phyloP scores from a whole-genome alignment of 2,329 filamentous ascomycete genomes.

The Colletotrichum spaethianum region DNA sequence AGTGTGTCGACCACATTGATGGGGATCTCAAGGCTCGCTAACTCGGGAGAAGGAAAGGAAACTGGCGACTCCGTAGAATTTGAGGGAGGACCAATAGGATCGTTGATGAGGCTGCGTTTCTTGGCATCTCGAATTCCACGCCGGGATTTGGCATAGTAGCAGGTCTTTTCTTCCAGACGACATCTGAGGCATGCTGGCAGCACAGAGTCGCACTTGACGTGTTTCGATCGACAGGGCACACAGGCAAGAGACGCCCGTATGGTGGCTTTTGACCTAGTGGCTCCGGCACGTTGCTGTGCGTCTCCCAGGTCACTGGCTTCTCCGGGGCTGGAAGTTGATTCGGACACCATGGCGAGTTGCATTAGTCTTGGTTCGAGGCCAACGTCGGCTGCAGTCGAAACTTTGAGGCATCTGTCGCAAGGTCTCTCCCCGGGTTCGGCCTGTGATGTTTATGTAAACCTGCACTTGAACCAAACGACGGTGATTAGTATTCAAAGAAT shows the following conservation, averaged over 20 bases:
- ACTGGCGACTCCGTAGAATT: constrained; percentile 10
- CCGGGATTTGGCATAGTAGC: constrained; percentile 63
- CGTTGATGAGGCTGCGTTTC: constrained; percentile 50
- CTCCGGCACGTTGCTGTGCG: constrained; percentile 30
- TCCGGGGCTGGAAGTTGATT: constrained; percentile 23
- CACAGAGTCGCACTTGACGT: constrained; percentile 53
- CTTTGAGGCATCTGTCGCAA: background rate
- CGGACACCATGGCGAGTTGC: constrained; percentile 16
- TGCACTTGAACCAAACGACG: background rate
- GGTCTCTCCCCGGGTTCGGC: background rate
- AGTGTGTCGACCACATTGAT: constrained; percentile 44
- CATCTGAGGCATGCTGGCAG: constrained; percentile 61
- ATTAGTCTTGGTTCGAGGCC: background rate
- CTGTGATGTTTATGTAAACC: constrained; percentile 37
- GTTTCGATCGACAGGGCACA: constrained; percentile 65
- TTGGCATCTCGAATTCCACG: constrained; percentile 58
- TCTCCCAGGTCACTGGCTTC: constrained; percentile 22
- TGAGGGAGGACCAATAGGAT: constrained; percentile 42
- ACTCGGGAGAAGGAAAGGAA: constrained; percentile 42
- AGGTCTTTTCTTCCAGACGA: constrained; percentile 58
- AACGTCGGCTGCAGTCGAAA: background rate
- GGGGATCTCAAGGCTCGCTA: constrained; percentile 41
- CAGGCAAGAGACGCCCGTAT: constrained; percentile 60
- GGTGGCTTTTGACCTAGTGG: constrained; percentile 47
- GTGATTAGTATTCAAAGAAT: background rate